Percentiles rank a stretch among this genome's conserved stretches.
These are phyloP conservation scores for Cymbopogon citratus DNA, from an alignment of 176 grass and related monocot genomes.

Conservation along the genomic window DNA sequence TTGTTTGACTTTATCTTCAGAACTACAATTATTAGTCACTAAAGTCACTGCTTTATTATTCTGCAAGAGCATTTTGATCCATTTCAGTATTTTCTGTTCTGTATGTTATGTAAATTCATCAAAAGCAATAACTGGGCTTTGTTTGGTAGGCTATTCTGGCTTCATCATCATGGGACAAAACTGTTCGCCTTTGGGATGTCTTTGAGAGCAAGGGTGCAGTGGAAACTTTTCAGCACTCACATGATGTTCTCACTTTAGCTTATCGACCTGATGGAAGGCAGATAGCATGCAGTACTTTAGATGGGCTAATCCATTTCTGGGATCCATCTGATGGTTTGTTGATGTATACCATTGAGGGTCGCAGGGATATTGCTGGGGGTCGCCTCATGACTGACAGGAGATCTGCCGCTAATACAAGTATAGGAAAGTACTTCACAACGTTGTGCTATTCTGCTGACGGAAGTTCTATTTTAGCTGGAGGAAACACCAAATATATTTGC, in stretches of 20 bases:
- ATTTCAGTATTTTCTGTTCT: constrained; percentile 6
- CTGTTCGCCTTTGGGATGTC: constrained; percentile 88
- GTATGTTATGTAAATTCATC: constrained; percentile 11
- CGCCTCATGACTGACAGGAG: constrained; percentile 95
- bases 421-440: constrained; percentile 86
- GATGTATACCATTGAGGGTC: constrained; percentile 90
- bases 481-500: constrained; percentile 92
- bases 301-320: constrained; percentile 94
- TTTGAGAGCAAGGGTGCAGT: constrained; percentile 91
- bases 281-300: constrained; percentile 85
- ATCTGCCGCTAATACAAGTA: constrained; percentile 67
- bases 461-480: constrained; percentile 85
- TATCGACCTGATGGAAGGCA: constrained; percentile 95
- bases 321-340: constrained; percentile 79
- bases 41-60: not conserved
- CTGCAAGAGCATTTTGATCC: not conserved
- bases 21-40: not conserved
- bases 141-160: constrained; percentile 62
- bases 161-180: constrained; percentile 99
- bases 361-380: constrained; percentile 86
- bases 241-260: constrained; percentile 88
- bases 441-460: constrained; percentile 97
- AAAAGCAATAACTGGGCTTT: constrained; percentile 11
- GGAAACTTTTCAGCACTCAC: constrained; percentile 88
- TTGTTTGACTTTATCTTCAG: not conserved